These are phyloP conservation scores for Sarcomyxa edulis DNA, from an alignment of 768 basidiomycete genomes.

Conservation along the genomic window DNA sequence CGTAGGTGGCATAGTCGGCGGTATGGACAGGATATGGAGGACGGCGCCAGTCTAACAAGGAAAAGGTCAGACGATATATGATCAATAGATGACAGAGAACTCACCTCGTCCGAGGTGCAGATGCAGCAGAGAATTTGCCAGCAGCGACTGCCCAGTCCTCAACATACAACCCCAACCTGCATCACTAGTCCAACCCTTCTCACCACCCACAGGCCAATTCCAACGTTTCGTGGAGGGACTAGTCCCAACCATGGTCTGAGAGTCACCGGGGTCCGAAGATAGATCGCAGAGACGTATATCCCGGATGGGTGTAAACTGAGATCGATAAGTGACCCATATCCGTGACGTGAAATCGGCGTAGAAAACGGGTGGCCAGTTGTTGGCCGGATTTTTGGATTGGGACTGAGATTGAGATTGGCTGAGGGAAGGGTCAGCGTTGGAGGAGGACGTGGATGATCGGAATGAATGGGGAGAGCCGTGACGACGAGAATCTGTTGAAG, in stretches of 20 bases:
- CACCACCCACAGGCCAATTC: conserved; percentile 58
- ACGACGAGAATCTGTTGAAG: conserved; percentile 1
- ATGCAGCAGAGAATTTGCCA: conserved; percentile 75
- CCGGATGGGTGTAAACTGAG: conserved; percentile 77
- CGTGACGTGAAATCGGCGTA: conserved; percentile 86
- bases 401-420: conserved; percentile 1
- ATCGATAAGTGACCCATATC: conserved; percentile 91
- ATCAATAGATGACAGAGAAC: conserved; percentile 15
- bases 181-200: conserved; percentile 82
- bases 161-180: conserved; percentile 93
- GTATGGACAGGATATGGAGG: conserved; percentile 58
- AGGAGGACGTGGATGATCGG: conserved; percentile 34
- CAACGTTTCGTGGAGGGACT: conserved; percentile 41
- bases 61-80: no score
- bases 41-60: conserved; percentile 91
- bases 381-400: conserved; percentile 23
- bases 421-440: conserved; percentile 15
- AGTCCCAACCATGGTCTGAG: conserved; percentile 15
- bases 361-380: conserved; percentile 76
- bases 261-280: conserved; percentile 10
- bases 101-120: conserved; percentile 56
- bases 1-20: conserved; percentile 77
- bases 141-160: conserved; percentile 76
- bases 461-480: conserved; percentile 34
- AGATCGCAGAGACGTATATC: conserved; percentile 45